A percentile compares a stretch with the other conserved stretches of the same genome.
Evolutionary conservation across 139 green algal species (phyloP).

Genomic region (Astrephomene gubernaculifera): DNA sequence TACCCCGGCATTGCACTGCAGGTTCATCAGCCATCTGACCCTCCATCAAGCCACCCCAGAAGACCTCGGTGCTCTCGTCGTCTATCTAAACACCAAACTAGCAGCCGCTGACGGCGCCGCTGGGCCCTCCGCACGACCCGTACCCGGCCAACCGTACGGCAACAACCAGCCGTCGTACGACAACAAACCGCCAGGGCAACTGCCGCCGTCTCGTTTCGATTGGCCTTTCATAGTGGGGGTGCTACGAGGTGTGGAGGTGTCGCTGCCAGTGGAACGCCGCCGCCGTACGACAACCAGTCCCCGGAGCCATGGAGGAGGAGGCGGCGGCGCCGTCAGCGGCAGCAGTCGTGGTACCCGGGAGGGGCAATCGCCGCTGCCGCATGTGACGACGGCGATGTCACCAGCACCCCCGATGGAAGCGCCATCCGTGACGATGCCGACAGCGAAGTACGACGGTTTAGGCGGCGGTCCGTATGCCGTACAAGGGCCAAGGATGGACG

Average conservation of each 20-base stretch:
- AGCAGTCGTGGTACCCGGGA: no score
- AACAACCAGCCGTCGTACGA: conserved; percentile 3
- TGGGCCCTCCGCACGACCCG: not conserved
- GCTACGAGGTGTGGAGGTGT: conserved; percentile 18
- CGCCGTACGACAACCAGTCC: not conserved
- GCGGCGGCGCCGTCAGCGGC: not conserved
- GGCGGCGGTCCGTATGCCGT: no score
- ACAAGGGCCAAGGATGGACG: no score
- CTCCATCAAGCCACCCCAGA: not conserved
- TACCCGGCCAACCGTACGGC: conserved; percentile 34
- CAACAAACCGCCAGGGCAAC: no score
- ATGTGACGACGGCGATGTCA: no score
- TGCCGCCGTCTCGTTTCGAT: conserved; percentile 16
- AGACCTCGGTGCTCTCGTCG: conserved; percentile 24
- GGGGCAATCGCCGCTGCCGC: no score
- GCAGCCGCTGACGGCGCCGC: not conserved
- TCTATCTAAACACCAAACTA: conserved; percentile 33
- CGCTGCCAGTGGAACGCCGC: conserved; percentile 21
- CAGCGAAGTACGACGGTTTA: no score
- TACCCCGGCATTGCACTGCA: not conserved
- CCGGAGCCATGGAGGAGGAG: not conserved
- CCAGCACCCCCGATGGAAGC: no score
- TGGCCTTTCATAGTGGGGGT: conserved; percentile 35
- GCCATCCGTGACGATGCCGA: no score
- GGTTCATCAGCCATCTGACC: conserved; percentile 32